phyloP scores from a whole-genome alignment of 164 flowering plant genomes.

The Euptelea pleiosperma region DNA sequence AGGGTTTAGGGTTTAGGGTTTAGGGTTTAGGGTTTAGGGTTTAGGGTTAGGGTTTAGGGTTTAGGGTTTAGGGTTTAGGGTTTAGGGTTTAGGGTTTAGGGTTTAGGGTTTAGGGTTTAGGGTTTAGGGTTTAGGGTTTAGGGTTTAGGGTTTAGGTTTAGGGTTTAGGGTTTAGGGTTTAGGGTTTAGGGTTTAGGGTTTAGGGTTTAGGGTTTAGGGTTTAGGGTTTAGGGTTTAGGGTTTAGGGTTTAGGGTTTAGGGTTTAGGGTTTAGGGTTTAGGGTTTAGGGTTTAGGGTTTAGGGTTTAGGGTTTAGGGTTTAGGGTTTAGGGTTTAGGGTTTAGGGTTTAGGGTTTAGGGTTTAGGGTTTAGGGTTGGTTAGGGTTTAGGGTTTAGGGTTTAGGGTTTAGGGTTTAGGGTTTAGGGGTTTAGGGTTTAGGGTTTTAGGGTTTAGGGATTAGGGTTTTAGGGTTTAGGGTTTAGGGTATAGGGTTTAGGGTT shows the following conservation, averaged over 20 bases:
- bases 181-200: background rate
- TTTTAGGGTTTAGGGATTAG: constrained; percentile 1
- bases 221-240: background rate
- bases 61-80: background rate
- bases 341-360: constrained; percentile 8
- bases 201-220: background rate
- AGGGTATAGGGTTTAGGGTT: constrained; percentile 4
- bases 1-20: background rate
- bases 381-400: constrained; percentile 7
- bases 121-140: background rate
- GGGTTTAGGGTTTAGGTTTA: background rate
- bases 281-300: constrained; percentile 8
- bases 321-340: background rate
- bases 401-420: background rate
- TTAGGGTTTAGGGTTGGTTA: background rate
- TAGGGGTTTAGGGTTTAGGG: too few species aligned
- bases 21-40: constrained; percentile 6
- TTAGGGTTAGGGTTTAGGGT: background rate
- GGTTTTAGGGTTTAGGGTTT: background rate
- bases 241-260: background rate
- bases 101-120: background rate
- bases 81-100: background rate
- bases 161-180: background rate
- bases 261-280: background rate
- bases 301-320: constrained; percentile 5